Evolutionary conservation across 345 rosid species (phyloP), one percentile per base, ranked within the genome.

Genomic region (Geranium rotundifolium): DNA sequence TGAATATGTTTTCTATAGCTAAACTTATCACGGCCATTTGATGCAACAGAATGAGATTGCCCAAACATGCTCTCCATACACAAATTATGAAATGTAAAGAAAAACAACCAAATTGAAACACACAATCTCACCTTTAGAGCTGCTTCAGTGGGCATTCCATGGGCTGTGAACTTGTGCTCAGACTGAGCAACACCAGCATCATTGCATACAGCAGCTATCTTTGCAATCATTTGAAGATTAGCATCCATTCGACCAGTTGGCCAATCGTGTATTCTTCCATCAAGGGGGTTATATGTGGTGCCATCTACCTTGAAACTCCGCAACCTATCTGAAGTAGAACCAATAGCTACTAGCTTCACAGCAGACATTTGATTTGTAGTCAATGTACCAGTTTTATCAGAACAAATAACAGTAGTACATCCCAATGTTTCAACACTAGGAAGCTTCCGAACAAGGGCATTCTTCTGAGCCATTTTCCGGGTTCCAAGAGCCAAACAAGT

Each of bases 301-400:
- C 92, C 92, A 55, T 82, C 92, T 52, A 86, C 89, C 50, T 71
- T 75, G 67, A 86, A 86, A 23, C 71, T 68, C 56, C 92, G 70
- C 37, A 84, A 56, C 20, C 63, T 29, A 30, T 81, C 79, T 12
- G 52, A 50, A 2, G 74, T 68, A 4, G 60, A 57, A 55, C 86
- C 92, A 76, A 86, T 72, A 49, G 92, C 87, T 0, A 84, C 81
- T 68, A 86, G 82, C 71, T 77, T 81, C n/a, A 82, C 64, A 27
- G 75, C 92, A 1, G 92, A 82, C 92, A 86, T 86, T 73, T 86
- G 92, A 69, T 86, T 86, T 50, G 89, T 86, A 0, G 92, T 86
- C 75, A 86, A 71, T 31, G 92, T 86, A 31, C 92, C 92, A 0
- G 92, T 86, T 70, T 86, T 86, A 65, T 86, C 92, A 17, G 92